Evolutionary conservation across 306 rosid species (phyloP).

Genomic region (Quercus bicolor): DNA sequence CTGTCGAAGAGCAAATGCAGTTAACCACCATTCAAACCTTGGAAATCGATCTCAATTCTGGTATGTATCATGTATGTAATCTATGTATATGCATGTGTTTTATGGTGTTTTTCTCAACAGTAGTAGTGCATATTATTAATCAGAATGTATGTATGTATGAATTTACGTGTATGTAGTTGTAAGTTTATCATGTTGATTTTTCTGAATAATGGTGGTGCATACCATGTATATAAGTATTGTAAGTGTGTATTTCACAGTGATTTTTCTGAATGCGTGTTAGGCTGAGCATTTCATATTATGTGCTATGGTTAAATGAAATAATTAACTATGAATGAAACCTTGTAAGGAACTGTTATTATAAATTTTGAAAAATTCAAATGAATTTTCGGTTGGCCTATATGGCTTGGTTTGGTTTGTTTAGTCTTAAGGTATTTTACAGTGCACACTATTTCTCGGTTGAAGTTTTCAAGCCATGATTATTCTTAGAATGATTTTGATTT

Average conservation of each 20-base stretch:
- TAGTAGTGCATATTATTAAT: background rate
- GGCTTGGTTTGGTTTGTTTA: background rate
- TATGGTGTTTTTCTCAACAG: background rate
- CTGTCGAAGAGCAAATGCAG: constrained; percentile 78
- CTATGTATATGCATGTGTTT: background rate
- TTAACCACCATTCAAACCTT: constrained; percentile 52
- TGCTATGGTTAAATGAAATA: too few relatives aligned
- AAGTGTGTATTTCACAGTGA: too few relatives aligned
- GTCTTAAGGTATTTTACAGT: background rate
- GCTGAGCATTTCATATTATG: too few relatives aligned
- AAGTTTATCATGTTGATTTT: background rate
- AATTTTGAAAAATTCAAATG: background rate
- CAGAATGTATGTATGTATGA: too few relatives aligned
- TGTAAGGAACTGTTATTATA: background rate
- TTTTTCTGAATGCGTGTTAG: background rate
- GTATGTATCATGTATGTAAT: constrained; percentile 21
- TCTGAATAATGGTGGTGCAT: background rate
- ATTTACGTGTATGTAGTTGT: background rate
- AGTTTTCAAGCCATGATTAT: background rate
- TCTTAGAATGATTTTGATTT: background rate
- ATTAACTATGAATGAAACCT: background rate
- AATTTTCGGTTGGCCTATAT: background rate
- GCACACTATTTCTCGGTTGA: background rate
- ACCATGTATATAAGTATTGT: background rate
- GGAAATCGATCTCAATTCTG: constrained; percentile 60